phyloP scores from a whole-genome alignment of 495 filamentous ascomycete species.

The Neurospora sp. region DNA sequence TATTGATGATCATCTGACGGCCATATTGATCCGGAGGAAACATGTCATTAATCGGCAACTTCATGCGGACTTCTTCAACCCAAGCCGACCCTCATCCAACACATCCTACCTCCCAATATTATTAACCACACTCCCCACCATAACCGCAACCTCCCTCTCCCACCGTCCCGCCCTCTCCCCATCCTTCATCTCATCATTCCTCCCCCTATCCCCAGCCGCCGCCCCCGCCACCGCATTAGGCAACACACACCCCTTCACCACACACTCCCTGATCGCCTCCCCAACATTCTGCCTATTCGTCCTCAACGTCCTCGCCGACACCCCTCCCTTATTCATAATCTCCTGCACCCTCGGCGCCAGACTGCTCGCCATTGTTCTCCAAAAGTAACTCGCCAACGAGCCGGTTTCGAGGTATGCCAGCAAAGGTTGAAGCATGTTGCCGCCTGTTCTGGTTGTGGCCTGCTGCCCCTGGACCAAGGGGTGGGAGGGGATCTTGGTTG shows the following conservation, averaged over 20 bases:
- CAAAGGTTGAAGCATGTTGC: slow-evolving; percentile 62
- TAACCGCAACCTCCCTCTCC: slow-evolving; percentile 91
- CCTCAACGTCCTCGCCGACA: slow-evolving; percentile 68
- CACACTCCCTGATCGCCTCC: slow-evolving; percentile 72
- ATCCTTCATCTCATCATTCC: slow-evolving; percentile 29
- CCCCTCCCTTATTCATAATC: slow-evolving; percentile 69
- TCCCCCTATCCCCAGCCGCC: slow-evolving; percentile 23
- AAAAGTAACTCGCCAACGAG: slow-evolving; percentile 82
- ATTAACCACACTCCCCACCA: slow-evolving; percentile 66
- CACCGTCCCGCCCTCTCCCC: slow-evolving; percentile 33
- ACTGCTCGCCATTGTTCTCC: slow-evolving; percentile 71
- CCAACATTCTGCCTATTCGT: slow-evolving; percentile 64
- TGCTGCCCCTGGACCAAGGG: slow-evolving; percentile 38
- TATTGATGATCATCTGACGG: neutral
- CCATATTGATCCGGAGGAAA: neutral
- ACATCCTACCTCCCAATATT: slow-evolving; percentile 29
- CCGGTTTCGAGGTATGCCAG: slow-evolving; percentile 75
- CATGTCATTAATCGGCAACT: neutral
- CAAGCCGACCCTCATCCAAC: neutral
- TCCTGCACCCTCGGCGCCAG: slow-evolving; percentile 72
- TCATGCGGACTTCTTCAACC: neutral
- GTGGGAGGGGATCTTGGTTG: slow-evolving; percentile 53
- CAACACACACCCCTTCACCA: slow-evolving; percentile 57
- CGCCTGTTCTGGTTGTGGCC: slow-evolving; percentile 7
- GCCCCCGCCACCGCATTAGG: slow-evolving; percentile 34